phyloP scores from a whole-genome alignment of 495 filamentous ascomycete genomes.

The Chaetomidium leptoderma region DNA sequence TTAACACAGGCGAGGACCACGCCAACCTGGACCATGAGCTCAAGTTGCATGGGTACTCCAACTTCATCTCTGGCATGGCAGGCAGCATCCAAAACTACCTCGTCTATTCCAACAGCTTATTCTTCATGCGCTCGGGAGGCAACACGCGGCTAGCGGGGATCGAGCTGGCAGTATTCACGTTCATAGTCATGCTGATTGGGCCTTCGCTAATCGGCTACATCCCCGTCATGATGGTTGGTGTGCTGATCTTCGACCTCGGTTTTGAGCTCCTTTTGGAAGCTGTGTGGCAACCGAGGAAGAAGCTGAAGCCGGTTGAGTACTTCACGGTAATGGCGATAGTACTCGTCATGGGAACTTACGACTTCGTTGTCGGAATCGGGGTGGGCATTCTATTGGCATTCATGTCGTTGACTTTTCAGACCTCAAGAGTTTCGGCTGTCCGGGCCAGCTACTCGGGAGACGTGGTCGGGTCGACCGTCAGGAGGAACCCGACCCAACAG shows the following conservation, averaged over 20 bases:
- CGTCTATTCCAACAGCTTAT: constrained; percentile 91
- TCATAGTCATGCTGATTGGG: constrained; percentile 75
- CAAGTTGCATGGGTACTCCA: constrained; percentile 87
- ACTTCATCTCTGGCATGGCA: constrained; percentile 75
- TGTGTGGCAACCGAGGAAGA: constrained; percentile 80
- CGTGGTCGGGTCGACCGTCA: constrained; percentile 83
- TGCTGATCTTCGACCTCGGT: constrained; percentile 87
- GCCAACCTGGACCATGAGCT: constrained; percentile 87
- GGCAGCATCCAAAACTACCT: constrained; percentile 98
- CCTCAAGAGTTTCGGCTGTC: constrained; percentile 80
- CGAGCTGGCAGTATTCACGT: constrained; percentile 77
- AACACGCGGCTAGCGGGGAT: constrained; percentile 79
- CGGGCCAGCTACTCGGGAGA: constrained; percentile 81
- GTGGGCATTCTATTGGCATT: constrained; percentile 90
- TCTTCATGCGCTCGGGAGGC: constrained; percentile 90
- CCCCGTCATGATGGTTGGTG: constrained; percentile 93
- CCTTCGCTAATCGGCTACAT: constrained; percentile 88
- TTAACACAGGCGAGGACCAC: constrained; percentile 86
- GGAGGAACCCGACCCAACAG: constrained; percentile 83
- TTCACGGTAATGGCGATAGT: constrained; percentile 90
- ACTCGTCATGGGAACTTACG: constrained; percentile 90
- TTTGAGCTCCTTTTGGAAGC: constrained; percentile 88
- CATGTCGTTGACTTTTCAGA: constrained; percentile 83
- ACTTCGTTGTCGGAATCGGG: constrained; percentile 91
- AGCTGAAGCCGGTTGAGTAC: constrained; percentile 80